These are phyloP conservation scores for Trichophyton schoenleinii DNA, from an alignment of 2,329 filamentous ascomycete species.

Conservation along the genomic window DNA sequence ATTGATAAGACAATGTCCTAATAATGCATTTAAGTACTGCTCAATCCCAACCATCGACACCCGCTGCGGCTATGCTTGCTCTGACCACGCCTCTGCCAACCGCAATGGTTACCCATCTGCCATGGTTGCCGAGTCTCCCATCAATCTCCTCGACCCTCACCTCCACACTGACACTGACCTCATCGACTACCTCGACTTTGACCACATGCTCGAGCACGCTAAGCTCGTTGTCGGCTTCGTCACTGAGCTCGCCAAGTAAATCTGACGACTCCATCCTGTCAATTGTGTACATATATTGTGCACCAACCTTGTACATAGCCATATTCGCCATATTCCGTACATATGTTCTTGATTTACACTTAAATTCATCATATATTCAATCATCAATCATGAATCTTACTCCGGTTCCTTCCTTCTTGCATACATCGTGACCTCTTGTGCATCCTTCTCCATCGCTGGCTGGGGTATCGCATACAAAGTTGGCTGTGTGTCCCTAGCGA, in stretches of 20 bases:
- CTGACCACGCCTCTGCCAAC: constrained; percentile 54
- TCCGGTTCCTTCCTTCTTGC: neutral
- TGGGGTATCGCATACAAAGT: neutral
- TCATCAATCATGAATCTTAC: neutral
- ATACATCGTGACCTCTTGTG: too few species aligned
- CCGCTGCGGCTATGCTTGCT: constrained; percentile 76
- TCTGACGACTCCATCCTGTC: neutral
- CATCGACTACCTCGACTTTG: constrained; percentile 61
- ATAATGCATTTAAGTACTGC: constrained; percentile 52
- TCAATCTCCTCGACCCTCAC: constrained; percentile 51
- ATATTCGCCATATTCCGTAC: neutral
- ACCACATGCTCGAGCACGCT: constrained; percentile 87
- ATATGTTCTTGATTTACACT: neutral
- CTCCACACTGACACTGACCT: constrained; percentile 64
- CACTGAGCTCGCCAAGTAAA: constrained; percentile 56
- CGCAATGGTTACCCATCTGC: constrained; percentile 55
- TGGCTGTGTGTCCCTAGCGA: neutral
- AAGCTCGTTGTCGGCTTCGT: constrained; percentile 70
- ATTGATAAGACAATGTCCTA: neutral
- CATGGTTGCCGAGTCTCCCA: constrained; percentile 52
- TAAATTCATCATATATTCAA: neutral
- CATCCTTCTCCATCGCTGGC: neutral
- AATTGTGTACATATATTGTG: neutral
- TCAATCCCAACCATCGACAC: constrained; percentile 76
- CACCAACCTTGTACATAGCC: neutral